Evolutionary conservation across 495 filamentous ascomycete genomes (phyloP), one percentile per base, ranked within the genome.

Genomic region (Penicillium ochrochloron): DNA sequence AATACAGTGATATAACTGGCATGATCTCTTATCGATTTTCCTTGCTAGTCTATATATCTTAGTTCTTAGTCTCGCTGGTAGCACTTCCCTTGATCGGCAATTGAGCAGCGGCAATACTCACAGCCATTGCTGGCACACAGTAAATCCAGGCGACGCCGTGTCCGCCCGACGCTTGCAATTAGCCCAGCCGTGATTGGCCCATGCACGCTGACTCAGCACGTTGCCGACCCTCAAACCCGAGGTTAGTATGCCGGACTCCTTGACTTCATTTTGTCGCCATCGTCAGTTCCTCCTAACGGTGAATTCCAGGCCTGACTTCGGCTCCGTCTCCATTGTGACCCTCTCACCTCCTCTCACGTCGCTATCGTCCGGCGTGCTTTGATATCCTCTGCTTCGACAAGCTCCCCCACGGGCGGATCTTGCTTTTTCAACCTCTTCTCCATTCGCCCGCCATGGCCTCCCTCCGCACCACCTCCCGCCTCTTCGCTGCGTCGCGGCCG

Each of bases 381-480:
- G 41, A 42, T 6, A 25, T 35, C 39, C 10, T 50, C 44, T 59
- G 27, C 44, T 50, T 27, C 56, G 57, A 68, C 54, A 23, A 57
- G 12, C 7, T 44, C 42, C 44, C 54, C 33, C 56, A 14, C 53
- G 34, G 56, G 56, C 11, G 59, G 48, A 61, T 2, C 41, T 48
- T 37, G 33, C 33, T 31, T 27, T 61, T 54, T 65, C 37, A 52
- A 52, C 33, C 33, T 51, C 29, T 39, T 15, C 63, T 56, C 33
- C 17, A 35, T 56, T 56, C 55, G 37, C 55, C 69, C 75, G 82
- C 75, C 80, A 94, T 94, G 91, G 87, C 91, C 75, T 84, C 89
- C 83, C 88, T 93, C 79, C 90, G 90, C 83, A 85, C 86, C 65
- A 84, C 87, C 63, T 82, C 87, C 72, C 87, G 86, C 73, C 77